These are phyloP conservation scores for Xanthoconium purpureum DNA, from an alignment of 768 basidiomycete species.

Conservation along the genomic window DNA sequence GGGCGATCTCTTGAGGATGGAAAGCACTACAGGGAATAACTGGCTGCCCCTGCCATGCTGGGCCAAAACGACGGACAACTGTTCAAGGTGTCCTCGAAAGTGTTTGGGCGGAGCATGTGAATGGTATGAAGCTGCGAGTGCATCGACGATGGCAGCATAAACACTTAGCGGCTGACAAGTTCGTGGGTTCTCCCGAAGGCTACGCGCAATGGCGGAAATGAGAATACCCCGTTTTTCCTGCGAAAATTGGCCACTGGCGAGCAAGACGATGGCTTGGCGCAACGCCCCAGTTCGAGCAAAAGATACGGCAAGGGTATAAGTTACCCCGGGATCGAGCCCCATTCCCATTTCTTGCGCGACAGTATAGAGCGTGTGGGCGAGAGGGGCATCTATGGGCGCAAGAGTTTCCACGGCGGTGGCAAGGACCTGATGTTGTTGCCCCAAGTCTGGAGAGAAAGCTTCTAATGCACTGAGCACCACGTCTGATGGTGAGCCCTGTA, in stretches of 20 bases:
- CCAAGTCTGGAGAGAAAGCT: constrained; percentile 18
- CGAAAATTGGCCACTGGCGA: constrained; percentile 33
- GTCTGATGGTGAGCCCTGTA: constrained; percentile 26
- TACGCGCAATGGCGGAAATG: constrained; percentile 37
- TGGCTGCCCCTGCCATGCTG: constrained; percentile 36
- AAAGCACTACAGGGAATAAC: constrained; percentile 40
- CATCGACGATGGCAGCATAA: constrained; percentile 34
- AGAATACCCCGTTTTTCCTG: constrained; percentile 35
- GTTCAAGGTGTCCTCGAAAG: constrained; percentile 43
- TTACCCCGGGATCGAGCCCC: constrained; percentile 19
- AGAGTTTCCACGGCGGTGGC: constrained; percentile 16
- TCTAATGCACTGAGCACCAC: constrained; percentile 33
- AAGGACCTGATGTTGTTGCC: constrained; percentile 31
- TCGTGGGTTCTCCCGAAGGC: constrained; percentile 35
- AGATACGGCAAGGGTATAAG: constrained; percentile 33
- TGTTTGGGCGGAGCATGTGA: constrained; percentile 36
- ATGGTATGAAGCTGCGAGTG: constrained; percentile 37
- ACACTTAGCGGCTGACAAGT: constrained; percentile 29
- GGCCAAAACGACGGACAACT: constrained; percentile 40
- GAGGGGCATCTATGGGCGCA: constrained; percentile 27
- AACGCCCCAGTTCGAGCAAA: constrained; percentile 26
- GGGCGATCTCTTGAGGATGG: constrained; percentile 34
- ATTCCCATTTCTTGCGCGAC: constrained; percentile 26
- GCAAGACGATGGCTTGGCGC: constrained; percentile 32
- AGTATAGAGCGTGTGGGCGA: constrained; percentile 35